A percentile compares a stretch with the other conserved stretches of the same genome.
These are phyloP conservation scores for Alternaria infectoria DNA, from an alignment of 2,329 filamentous ascomycete species.

Conservation along the genomic window DNA sequence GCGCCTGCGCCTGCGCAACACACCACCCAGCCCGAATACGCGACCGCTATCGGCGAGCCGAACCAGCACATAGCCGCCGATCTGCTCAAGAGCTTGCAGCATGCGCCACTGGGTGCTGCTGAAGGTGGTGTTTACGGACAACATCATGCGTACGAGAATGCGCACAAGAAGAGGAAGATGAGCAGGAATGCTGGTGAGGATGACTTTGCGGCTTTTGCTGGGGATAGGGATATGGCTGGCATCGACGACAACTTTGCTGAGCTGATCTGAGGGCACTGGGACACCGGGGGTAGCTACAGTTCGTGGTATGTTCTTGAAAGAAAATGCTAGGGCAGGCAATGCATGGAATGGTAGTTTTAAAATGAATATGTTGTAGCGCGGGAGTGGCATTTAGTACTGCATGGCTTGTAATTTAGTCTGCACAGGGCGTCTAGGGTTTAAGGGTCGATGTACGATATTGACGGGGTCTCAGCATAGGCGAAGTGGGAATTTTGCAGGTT, in stretches of 20 bases:
- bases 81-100: slow-evolving; percentile 40
- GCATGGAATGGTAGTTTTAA: not conserved
- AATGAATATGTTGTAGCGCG: not conserved
- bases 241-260: slow-evolving; percentile 68
- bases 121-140: slow-evolving; percentile 31
- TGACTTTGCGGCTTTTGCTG: slow-evolving; percentile 48
- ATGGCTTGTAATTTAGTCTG: not conserved
- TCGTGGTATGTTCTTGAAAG: no score
- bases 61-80: slow-evolving; percentile 33
- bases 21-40: slow-evolving; percentile 24
- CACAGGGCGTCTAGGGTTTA: not conserved
- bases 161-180: slow-evolving; percentile 49
- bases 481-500: not conserved
- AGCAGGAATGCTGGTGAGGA: slow-evolving; percentile 41
- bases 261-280: slow-evolving; percentile 45
- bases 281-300: not conserved
- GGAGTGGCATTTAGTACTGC: not conserved
- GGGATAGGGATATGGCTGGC: slow-evolving; percentile 60
- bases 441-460: not conserved
- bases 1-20: slow-evolving; percentile 28
- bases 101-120: slow-evolving; percentile 29
- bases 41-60: slow-evolving; percentile 30
- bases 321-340: no score
- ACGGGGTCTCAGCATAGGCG: not conserved
- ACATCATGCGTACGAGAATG: slow-evolving; percentile 25